Evolutionary conservation across 176 grass and related monocot species (phyloP).

Genomic region (Cenchrus fungigraminus): DNA sequence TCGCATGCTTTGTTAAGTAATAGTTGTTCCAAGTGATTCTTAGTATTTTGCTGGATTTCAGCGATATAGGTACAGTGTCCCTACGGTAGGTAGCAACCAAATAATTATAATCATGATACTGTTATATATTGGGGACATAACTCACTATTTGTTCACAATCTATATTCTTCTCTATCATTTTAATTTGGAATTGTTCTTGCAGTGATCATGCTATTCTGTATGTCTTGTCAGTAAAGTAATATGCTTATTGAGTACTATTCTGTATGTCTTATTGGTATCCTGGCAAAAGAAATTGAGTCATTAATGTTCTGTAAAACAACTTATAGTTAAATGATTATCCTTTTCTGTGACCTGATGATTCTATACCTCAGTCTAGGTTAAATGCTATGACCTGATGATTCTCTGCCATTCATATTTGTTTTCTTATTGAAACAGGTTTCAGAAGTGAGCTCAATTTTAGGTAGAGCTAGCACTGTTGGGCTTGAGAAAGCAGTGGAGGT

Average conservation of each 20-base stretch:
- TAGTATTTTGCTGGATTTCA: slow-evolving; percentile 12
- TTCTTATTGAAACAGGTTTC: slow-evolving; percentile 67
- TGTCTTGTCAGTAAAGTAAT: background rate
- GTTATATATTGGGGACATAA: background rate
- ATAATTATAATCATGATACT: background rate
- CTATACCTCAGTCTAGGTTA: background rate
- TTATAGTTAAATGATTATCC: slow-evolving; percentile 12
- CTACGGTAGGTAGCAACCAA: background rate
- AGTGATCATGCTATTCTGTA: background rate
- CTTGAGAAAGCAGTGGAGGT: slow-evolving; percentile 92
- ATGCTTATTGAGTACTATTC: background rate
- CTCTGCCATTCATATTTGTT: slow-evolving; percentile 20
- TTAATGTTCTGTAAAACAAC: background rate
- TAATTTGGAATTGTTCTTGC: background rate
- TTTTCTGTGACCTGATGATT: background rate
- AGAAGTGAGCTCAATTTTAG: slow-evolving; percentile 81
- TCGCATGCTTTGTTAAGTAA: background rate
- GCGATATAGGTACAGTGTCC: background rate
- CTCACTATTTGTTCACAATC: slow-evolving; percentile 5
- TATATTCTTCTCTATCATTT: background rate
- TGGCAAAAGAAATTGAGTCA: background rate
- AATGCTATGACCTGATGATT: background rate
- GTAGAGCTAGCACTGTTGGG: slow-evolving; percentile 77
- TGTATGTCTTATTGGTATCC: background rate
- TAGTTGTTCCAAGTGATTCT: slow-evolving; percentile 21